phyloP scores from a whole-genome alignment of 148 eudicot species.

The Rhododendron ovatum region DNA sequence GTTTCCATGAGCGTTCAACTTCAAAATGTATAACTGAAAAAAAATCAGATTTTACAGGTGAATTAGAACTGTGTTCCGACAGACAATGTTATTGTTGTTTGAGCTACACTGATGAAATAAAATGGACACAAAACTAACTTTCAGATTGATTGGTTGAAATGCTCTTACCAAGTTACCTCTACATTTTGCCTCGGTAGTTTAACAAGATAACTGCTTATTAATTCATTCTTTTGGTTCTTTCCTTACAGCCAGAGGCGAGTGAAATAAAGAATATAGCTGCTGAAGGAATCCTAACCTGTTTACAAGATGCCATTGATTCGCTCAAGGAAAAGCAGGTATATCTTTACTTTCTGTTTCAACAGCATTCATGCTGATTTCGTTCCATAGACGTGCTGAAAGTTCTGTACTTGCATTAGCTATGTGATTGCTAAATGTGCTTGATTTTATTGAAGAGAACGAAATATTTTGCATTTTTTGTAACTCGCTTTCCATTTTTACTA shows the following conservation, averaged over 20 bases:
- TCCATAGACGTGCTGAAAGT: neutral
- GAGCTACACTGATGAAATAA: neutral
- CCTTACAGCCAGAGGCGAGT: constrained; percentile 59
- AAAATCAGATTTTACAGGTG: neutral
- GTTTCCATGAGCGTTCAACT: neutral
- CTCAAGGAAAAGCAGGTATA: constrained; percentile 67
- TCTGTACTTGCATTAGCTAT: neutral
- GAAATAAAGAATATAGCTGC: constrained; percentile 81
- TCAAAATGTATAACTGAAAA: neutral
- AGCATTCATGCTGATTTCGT: neutral
- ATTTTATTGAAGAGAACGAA: neutral
- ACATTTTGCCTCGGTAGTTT: neutral
- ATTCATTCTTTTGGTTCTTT: constrained; percentile 9
- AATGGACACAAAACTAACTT: neutral
- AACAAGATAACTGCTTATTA: neutral
- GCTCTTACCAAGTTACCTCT: neutral
- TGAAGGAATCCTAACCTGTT: constrained; percentile 81
- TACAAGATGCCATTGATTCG: constrained; percentile 77
- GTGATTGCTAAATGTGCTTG: neutral
- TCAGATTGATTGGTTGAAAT: neutral
- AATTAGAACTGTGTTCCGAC: neutral
- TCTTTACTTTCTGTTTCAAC: neutral
- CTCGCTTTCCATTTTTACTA: constrained; percentile 1
- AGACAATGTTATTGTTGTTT: neutral
- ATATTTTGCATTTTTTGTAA: neutral